Evolutionary conservation across 169 alveolate genomes (phyloP), one percentile per base, ranked within the genome.

Genomic region (Eimeria praecox): DNA sequence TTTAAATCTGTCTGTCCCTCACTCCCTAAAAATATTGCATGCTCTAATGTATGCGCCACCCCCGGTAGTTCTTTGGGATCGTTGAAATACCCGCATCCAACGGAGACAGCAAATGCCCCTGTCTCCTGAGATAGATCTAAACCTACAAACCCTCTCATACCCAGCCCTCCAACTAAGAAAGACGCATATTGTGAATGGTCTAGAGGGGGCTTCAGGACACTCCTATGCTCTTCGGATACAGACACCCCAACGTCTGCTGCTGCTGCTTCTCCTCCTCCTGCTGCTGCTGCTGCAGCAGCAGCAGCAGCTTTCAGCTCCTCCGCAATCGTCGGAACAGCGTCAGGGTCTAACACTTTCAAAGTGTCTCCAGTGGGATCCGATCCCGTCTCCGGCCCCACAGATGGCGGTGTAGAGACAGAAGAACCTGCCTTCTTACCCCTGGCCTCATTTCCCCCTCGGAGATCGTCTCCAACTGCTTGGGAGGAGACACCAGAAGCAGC

Each of bases 41-140:
- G 99, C 94, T 99, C 99, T 77, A 98, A 97, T 97, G 98, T 98
- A 96, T 99, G 99, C 56, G 99, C 99, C 77, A 98, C 96, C 9
- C 99, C 99, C 44, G 97, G 98, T 40, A 97, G 86, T 52, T 97
- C 98, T 33, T 69, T 80, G 35, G 99, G 99, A 94, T 98, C 99
- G 66, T 94, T 93, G 86, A 85, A 94, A 33, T 40, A 94, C 44
- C 94, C 96, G 86, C 96, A 82, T 0, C 96, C 95, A 40, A 91
- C 95, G n/a, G 95, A 40, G 22, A 91, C 77, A 3, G 95, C 95
- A 42, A 73, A 35, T 18, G 93, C 77, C 64, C 93, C 92, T 33
- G 92, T 38, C 78, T 64, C 73, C 40, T 91, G 88, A 10, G 44
- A 38, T 20, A 30, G 62, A 40, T 69, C 95, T 27, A 44, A 71